Percentiles rank a stretch among this genome's conserved stretches.
These are phyloP conservation scores for Agaricus subrufescens DNA, from an alignment of 768 basidiomycete genomes.

Conservation along the genomic window DNA sequence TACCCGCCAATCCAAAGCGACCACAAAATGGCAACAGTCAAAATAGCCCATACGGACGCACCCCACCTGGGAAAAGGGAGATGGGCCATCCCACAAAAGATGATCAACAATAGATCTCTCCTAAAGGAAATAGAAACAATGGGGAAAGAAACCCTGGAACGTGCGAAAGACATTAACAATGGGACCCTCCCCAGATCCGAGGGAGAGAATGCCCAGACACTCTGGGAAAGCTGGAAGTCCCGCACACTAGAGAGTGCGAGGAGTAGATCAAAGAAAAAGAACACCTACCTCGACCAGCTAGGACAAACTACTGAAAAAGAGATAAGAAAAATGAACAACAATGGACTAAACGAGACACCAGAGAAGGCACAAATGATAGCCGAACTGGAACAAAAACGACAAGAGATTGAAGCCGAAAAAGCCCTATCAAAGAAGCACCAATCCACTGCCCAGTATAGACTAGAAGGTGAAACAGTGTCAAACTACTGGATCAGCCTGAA, in stretches of 20 bases:
- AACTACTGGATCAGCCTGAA: constrained; percentile 11
- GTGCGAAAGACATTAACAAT: neutral
- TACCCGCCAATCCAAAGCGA: constrained; percentile 17
- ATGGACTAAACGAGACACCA: no score
- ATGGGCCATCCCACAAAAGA: constrained; percentile 18
- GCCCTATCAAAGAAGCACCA: neutral
- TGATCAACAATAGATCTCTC: constrained; percentile 16
- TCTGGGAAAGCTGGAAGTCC: neutral
- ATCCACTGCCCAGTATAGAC: neutral
- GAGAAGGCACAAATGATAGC: neutral
- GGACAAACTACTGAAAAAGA: no score
- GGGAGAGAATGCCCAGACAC: constrained; percentile 6
- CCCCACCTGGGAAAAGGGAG: constrained; percentile 24
- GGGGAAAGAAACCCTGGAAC: neutral
- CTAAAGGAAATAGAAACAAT: neutral
- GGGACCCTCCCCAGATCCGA: neutral
- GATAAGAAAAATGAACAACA: no score
- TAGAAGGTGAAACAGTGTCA: constrained; percentile 10
- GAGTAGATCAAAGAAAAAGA: no score
- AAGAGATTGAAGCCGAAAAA: neutral
- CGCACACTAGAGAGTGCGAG: no score
- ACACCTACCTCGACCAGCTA: no score
- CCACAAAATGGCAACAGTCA: constrained; percentile 20
- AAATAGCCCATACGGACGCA: constrained; percentile 13
- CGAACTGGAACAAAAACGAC: neutral